Evolutionary conservation across 495 filamentous ascomycete genomes (phyloP).

Genomic region (Evansstolkia leycettana): DNA sequence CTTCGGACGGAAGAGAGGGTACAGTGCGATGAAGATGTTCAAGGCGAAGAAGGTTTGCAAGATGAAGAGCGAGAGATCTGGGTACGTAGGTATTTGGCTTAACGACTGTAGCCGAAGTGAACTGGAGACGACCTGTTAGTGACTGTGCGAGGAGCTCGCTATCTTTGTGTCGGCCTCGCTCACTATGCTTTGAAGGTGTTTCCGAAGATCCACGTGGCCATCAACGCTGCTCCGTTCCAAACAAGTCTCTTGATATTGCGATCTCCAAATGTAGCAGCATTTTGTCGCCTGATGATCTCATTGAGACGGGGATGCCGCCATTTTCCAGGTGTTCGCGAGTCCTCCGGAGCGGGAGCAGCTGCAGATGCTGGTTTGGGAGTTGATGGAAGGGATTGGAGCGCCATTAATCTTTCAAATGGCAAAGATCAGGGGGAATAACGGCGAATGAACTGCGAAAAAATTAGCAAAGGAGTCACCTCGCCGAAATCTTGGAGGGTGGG

Average conservation of each 20-base stretch:
- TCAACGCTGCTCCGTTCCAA: slow-evolving; percentile 48
- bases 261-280: slow-evolving; percentile 59
- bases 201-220: slow-evolving; percentile 30
- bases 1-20: slow-evolving; percentile 53
- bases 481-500: background rate
- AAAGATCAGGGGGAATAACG: background rate
- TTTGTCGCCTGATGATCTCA: slow-evolving; percentile 65
- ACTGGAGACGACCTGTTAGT: slow-evolving; percentile 4
- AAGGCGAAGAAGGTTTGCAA: slow-evolving; percentile 46
- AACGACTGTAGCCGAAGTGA: slow-evolving; percentile 12
- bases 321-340: slow-evolving; percentile 55
- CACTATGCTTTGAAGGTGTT: slow-evolving; percentile 25
- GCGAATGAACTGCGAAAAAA: slow-evolving; percentile 1
- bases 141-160: background rate
- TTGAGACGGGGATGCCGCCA: slow-evolving; percentile 78
- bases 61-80: slow-evolving; percentile 26
- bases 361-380: slow-evolving; percentile 47
- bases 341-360: slow-evolving; percentile 31
- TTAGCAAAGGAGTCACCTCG: background rate
- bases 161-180: slow-evolving; percentile 7
- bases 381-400: slow-evolving; percentile 35
- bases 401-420: slow-evolving; percentile 15
- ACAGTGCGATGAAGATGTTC: slow-evolving; percentile 53
- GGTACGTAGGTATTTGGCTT: slow-evolving; percentile 17
- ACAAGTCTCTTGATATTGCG: slow-evolving; percentile 51